phyloP scores from a whole-genome alignment of 306 rosid species.

The Cercis canadensis region DNA sequence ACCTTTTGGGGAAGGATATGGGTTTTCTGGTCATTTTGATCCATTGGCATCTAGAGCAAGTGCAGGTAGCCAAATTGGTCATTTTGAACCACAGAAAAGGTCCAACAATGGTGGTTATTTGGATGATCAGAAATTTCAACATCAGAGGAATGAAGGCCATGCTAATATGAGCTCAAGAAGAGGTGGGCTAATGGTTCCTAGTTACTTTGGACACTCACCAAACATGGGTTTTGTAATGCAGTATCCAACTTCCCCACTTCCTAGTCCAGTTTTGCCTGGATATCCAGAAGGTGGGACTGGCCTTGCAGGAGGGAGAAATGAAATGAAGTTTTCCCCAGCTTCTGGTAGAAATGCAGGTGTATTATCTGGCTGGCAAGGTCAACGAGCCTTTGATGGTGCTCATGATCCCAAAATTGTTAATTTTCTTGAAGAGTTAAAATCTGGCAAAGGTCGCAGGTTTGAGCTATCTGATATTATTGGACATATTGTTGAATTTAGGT shows the following conservation, averaged over 20 bases:
- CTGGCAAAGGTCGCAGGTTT: slow-evolving; percentile 63
- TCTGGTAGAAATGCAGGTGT: slow-evolving; percentile 52
- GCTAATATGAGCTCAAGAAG: slow-evolving; percentile 53
- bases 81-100: slow-evolving; percentile 46
- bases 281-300: slow-evolving; percentile 47
- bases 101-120: slow-evolving; percentile 42
- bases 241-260: slow-evolving; percentile 52
- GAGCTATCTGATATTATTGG: slow-evolving; percentile 64
- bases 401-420: slow-evolving; percentile 57
- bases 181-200: slow-evolving; percentile 52
- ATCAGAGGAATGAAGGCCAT: slow-evolving; percentile 41
- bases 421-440: slow-evolving; percentile 61
- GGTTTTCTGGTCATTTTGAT: slow-evolving; percentile 45
- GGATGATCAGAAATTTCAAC: slow-evolving; percentile 50
- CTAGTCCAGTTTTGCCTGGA: slow-evolving; percentile 51
- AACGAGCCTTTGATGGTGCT: slow-evolving; percentile 45
- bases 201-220: slow-evolving; percentile 57
- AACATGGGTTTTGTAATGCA: slow-evolving; percentile 49
- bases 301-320: slow-evolving; percentile 53
- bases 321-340: slow-evolving; percentile 41
- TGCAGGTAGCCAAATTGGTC: slow-evolving; percentile 39
- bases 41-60: slow-evolving; percentile 46
- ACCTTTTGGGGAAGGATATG: slow-evolving; percentile 52
- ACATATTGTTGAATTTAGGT: slow-evolving; percentile 58
- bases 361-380: slow-evolving; percentile 59